Conservation (phyloP, 164 flowering plant genomes). For the Litsea cubeba region DNA sequence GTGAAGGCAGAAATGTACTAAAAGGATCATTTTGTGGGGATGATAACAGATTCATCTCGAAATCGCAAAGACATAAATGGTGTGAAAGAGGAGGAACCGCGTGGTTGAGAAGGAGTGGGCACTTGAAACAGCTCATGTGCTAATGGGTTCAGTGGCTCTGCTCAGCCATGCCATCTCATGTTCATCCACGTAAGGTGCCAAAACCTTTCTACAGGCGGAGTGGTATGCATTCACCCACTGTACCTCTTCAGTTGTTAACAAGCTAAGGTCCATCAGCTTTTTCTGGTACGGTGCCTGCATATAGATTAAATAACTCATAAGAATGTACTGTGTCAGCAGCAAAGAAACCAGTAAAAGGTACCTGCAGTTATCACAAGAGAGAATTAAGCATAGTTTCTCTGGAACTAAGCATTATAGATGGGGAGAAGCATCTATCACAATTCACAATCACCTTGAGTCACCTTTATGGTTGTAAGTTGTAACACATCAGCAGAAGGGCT, state of each 20-base stretch:
- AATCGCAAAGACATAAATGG: background rate
- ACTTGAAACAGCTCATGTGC: constrained; percentile 18
- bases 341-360: background rate
- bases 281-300: constrained; percentile 91
- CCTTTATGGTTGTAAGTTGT: too few relatives aligned
- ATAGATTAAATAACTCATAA: background rate
- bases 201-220: constrained; percentile 60
- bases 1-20: too few relatives aligned
- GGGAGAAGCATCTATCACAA: too few relatives aligned
- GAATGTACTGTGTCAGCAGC: background rate
- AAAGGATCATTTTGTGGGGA: too few relatives aligned
- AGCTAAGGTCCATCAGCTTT: constrained; percentile 68
- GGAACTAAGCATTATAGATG: background rate
- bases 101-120: background rate
- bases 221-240: constrained; percentile 88
- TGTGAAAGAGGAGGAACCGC: too few relatives aligned
- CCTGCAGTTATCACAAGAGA: background rate
- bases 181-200: constrained; percentile 62
- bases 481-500: too few relatives aligned
- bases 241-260: constrained; percentile 63
- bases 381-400: background rate
- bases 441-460: too few relatives aligned
- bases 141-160: constrained; percentile 72
- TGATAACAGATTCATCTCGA: too few relatives aligned
- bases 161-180: constrained; percentile 72